Evolutionary conservation across 805 yeast genomes (phyloP).

Genomic region (Saturnispora zaruensis): DNA sequence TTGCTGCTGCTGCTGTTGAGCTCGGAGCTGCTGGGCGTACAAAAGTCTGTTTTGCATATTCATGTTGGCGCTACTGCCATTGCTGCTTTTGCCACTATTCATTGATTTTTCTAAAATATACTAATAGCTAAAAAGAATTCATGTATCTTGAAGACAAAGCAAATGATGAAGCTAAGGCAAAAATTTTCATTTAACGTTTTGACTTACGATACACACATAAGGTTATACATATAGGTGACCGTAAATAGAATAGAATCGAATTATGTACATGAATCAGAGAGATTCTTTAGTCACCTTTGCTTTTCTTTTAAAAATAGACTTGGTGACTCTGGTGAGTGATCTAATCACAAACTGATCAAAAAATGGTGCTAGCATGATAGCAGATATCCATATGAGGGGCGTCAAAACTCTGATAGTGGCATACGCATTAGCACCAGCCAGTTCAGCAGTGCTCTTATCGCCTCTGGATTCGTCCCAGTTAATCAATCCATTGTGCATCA

Average conservation of each 20-base stretch:
- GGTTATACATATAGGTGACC: neutral
- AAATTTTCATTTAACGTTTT: neutral
- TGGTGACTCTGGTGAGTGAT: constrained; percentile 23
- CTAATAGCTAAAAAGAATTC: neutral
- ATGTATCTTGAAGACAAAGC: neutral
- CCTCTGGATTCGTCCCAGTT: constrained; percentile 23
- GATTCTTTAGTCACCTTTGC: neutral
- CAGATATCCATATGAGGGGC: constrained; percentile 26
- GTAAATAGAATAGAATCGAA: neutral
- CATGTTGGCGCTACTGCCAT: constrained; percentile 35
- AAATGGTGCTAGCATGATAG: constrained; percentile 27
- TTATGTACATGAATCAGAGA: neutral
- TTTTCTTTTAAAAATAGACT: constrained; percentile 14
- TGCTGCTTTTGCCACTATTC: constrained; percentile 26
- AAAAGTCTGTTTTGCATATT: constrained; percentile 31
- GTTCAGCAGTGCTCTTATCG: constrained; percentile 21
- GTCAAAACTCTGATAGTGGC: constrained; percentile 26
- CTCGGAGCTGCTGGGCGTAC: constrained; percentile 9
- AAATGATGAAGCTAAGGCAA: neutral
- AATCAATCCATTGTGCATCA: constrained; percentile 33
- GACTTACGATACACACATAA: neutral
- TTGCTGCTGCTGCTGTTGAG: constrained; percentile 10
- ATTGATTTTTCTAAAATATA: neutral
- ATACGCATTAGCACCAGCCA: constrained; percentile 31
- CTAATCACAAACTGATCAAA: constrained; percentile 28